Conservation (phyloP, 768 basidiomycete genomes). For the Boletus rubropictus region DNA sequence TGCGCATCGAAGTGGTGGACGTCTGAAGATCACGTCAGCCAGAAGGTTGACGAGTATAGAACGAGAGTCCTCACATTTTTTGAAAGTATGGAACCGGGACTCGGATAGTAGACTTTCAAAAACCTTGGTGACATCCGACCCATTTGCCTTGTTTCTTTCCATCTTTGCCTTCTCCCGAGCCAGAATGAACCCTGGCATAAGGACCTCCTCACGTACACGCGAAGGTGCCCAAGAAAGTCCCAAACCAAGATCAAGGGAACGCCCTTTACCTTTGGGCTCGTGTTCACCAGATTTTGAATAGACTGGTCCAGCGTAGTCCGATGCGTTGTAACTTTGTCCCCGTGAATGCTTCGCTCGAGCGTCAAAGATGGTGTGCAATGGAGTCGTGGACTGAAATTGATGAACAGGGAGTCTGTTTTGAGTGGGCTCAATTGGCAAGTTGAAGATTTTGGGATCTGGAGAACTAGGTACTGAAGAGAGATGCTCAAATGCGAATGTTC, state of each 20-base stretch:
- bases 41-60: conserved; percentile 8
- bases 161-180: conserved; percentile 27
- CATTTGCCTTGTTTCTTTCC: conserved; percentile 15
- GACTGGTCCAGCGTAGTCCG: conserved; percentile 17
- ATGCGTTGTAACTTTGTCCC: conserved; percentile 23
- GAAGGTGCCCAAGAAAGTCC: conserved; percentile 70
- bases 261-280: conserved; percentile 47
- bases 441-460: conserved; percentile 20
- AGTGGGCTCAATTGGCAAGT: conserved; percentile 14
- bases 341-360: conserved; percentile 25
- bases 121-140: conserved; percentile 32
- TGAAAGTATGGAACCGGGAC: conserved; percentile 40
- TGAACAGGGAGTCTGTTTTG: conserved; percentile 7
- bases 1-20: conserved; percentile 72
- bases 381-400: conserved; percentile 11
- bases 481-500: conserved; percentile 64
- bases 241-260: conserved; percentile 65
- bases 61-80: conserved; percentile 50
- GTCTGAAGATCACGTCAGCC: conserved; percentile 37
- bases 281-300: conserved; percentile 13
- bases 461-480: conserved; percentile 49
- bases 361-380: conserved; percentile 30
- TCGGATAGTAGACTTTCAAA: conserved; percentile 35
- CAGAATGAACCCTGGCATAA: conserved; percentile 40
- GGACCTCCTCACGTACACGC: conserved; percentile 59